Conservation (phyloP, 2,329 filamentous ascomycete genomes). For the Fusarium citri region DNA sequence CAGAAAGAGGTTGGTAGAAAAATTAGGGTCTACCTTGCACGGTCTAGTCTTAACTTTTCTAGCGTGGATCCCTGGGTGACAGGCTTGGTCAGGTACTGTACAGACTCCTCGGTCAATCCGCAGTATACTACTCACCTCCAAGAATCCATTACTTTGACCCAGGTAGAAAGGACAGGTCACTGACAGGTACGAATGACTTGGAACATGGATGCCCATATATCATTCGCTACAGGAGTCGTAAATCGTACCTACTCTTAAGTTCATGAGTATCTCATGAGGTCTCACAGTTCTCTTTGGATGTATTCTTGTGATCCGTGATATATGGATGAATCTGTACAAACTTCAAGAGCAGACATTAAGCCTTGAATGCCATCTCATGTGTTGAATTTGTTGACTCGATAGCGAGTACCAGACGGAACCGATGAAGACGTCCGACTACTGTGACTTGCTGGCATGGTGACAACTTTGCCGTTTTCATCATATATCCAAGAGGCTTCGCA, state of each 20-base stretch:
- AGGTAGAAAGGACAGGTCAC: neutral
- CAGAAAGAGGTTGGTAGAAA: neutral
- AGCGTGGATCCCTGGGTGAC: slow-evolving; percentile 29
- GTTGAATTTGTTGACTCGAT: neutral
- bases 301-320: no score
- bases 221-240: no score
- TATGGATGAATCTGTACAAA: slow-evolving; percentile 15
- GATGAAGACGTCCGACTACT: neutral
- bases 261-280: no score
- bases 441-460: neutral
- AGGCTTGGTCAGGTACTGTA: slow-evolving; percentile 6
- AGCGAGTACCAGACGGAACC: slow-evolving; percentile 5
- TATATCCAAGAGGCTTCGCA: neutral
- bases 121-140: neutral
- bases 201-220: neutral
- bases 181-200: neutral
- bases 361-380: slow-evolving; percentile 13
- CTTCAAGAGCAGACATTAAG: slow-evolving; percentile 11
- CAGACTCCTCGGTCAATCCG: slow-evolving; percentile 12
- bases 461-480: neutral
- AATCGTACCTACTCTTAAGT: no score
- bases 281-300: no score
- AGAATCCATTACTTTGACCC: neutral
- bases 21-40: slow-evolving; percentile 30
- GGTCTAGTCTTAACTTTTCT: slow-evolving; percentile 23